Percentiles rank a stretch among this genome's conserved stretches.
These are phyloP conservation scores for Dunaliella primolecta DNA, from an alignment of 139 green algal species.

Conservation along the genomic window DNA sequence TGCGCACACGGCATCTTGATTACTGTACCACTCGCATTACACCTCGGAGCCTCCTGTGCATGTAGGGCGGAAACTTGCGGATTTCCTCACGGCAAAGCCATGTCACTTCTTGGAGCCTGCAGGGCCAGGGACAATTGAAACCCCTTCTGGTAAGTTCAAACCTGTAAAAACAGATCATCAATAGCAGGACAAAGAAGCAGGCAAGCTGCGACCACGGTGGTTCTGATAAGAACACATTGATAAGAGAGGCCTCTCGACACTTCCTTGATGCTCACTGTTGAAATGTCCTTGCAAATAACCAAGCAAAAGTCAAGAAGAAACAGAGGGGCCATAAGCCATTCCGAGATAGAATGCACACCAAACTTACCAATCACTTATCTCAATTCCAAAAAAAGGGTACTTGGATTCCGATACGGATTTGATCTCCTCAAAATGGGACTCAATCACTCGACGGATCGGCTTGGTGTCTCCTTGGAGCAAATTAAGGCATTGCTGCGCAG, in stretches of 20 bases:
- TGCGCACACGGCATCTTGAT: too few relatives aligned
- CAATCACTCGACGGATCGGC: conserved; percentile 51
- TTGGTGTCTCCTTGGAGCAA: conserved; percentile 60
- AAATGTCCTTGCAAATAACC: background rate
- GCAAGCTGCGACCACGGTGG: background rate
- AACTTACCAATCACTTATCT: conserved; percentile 45
- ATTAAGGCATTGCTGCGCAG: conserved; percentile 60
- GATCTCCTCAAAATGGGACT: conserved; percentile 60
- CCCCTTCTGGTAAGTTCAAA: too few relatives aligned
- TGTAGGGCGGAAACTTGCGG: conserved; percentile 41
- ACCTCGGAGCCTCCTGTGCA: conserved; percentile 35
- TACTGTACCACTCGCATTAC: too few relatives aligned
- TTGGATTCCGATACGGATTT: conserved; percentile 56
- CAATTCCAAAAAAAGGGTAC: conserved; percentile 42
- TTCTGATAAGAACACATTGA: background rate
- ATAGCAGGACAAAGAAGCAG: background rate
- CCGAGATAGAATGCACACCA: background rate
- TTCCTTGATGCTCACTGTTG: background rate
- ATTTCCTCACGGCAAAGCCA: conserved; percentile 55
- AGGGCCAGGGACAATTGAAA: background rate
- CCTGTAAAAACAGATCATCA: background rate
- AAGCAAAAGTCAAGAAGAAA: too few relatives aligned
- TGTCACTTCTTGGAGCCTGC: conserved; percentile 56
- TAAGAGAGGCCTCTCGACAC: background rate
- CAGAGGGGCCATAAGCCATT: background rate